Conservation (phyloP, 2,329 filamentous ascomycete species). For the Fonsecaea monophora region DNA sequence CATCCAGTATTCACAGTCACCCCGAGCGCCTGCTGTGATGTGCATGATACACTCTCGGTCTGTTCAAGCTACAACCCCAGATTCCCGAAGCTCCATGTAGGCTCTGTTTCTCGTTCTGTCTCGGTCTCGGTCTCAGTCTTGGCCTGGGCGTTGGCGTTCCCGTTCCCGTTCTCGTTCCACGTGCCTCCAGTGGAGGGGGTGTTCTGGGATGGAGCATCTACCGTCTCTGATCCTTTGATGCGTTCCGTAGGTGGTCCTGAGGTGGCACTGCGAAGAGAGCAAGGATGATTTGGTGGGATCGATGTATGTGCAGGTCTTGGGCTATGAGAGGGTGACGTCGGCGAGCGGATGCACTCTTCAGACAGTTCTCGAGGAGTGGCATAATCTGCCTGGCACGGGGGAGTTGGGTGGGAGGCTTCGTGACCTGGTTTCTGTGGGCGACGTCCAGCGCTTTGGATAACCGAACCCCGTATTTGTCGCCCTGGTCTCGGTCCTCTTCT, state of each 20-base stretch:
- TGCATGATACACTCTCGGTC: too few species aligned
- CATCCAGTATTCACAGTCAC: too few species aligned
- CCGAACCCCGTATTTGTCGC: neutral
- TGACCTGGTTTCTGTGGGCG: neutral
- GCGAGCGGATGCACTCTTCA: neutral
- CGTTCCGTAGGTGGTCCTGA: neutral
- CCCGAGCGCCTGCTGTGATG: too few species aligned
- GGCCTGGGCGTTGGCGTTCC: too few species aligned
- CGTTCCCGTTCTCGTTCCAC: too few species aligned
- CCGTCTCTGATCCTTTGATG: neutral
- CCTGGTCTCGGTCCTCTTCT: neutral
- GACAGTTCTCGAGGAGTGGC: neutral
- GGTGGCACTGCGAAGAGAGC: neutral
- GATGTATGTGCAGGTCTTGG: neutral
- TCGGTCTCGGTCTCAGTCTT: neutral
- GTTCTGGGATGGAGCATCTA: neutral
- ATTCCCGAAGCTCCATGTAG: conserved; percentile 5
- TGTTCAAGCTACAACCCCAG: neutral
- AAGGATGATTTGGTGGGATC: neutral
- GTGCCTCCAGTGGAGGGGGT: too few species aligned
- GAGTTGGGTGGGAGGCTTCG: neutral
- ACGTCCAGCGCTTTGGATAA: neutral
- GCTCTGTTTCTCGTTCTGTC: neutral
- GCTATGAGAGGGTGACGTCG: neutral
- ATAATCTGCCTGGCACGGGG: neutral